Evolutionary conservation across 176 grass and related monocot genomes (phyloP), one percentile per base, ranked within the genome.

Genomic region (Lolium multiflorum): DNA sequence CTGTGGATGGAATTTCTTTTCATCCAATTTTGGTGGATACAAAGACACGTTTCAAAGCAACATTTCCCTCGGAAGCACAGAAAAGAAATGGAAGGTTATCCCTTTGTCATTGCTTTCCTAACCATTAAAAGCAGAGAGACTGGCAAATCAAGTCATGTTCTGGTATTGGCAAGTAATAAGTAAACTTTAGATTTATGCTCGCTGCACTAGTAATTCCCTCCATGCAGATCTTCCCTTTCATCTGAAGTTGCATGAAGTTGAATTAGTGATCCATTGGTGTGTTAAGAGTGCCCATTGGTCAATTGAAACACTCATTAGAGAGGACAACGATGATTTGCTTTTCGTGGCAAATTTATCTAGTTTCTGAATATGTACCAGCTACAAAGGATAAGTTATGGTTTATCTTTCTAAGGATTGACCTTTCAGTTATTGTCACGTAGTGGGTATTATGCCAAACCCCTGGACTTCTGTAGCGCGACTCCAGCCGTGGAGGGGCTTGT

Each of bases 81-180:
- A 96, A 94, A 79, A 90, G 94, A 94, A 99, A 99, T 88, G 94
- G 90, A 92, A 96, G 92, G 94, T 98, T 60, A 82, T 37, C 11
- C n/a, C 63, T 28, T 71, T 58, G 44, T 47, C 48, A 18, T 59
- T 79, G 15, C 35, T 83, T 69, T 43, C 5, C 16, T 69, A 83
- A 75, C 14, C 15, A 74, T 28, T 61, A 38, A 44, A 70, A 46
- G 20, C n/a, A n/a, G n/a, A n/a, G n/a, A n/a, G n/a, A n/a, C 22
- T 17, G 7, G 21, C 22, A 51, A 54, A 31, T 76, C 13, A 35
- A 54, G 4, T 1, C 48, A 31, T 76, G 8, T 10, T 76, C 3
- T 54, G 25, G 16, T 7, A 25, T 52, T 28, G 43, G 9, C 48
- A 76, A 21, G 25, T 68, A 78, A 18, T 54, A n/a, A 51, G 73